These are phyloP conservation scores for Peniophora sp. DNA, from an alignment of 1,284 basidiomycete genomes.

Conservation along the genomic window DNA sequence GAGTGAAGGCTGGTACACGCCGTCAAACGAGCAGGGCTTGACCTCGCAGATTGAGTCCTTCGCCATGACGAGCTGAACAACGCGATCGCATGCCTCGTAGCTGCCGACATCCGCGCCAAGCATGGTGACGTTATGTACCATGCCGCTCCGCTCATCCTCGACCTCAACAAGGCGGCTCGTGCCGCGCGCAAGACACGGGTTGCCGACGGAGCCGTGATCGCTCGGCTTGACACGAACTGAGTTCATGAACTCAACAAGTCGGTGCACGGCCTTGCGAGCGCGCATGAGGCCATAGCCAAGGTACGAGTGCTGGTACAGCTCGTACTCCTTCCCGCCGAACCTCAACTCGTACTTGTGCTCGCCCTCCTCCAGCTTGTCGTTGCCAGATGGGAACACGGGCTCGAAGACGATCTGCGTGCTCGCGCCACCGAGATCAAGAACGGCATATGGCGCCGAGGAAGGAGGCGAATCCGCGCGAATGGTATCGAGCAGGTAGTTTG, in stretches of 20 bases:
- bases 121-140: slow-evolving; percentile 69
- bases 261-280: slow-evolving; percentile 81
- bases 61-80: slow-evolving; percentile 89
- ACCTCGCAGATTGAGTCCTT: slow-evolving; percentile 90
- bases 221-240: slow-evolving; percentile 29
- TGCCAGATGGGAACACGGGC: slow-evolving; percentile 53
- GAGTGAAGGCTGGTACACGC: slow-evolving; percentile 95
- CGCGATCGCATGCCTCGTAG: slow-evolving; percentile 79
- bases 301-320: slow-evolving; percentile 92
- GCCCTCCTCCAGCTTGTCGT: slow-evolving; percentile 62
- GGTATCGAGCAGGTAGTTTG: slow-evolving; percentile 83
- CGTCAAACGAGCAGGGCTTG: slow-evolving; percentile 94
- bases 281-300: slow-evolving; percentile 95
- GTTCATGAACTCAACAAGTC: slow-evolving; percentile 84
- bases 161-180: slow-evolving; percentile 63
- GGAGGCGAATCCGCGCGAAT: slow-evolving; percentile 51
- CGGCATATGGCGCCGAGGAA: slow-evolving; percentile 69
- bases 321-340: slow-evolving; percentile 66
- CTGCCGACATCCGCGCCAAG: slow-evolving; percentile 70
- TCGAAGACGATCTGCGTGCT: slow-evolving; percentile 98
- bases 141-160: slow-evolving; percentile 44
- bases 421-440: slow-evolving; percentile 93
- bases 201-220: slow-evolving; percentile 41
- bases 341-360: slow-evolving; percentile 90
- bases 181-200: slow-evolving; percentile 77